Percentiles rank a stretch among this genome's conserved stretches.
phyloP scores from a whole-genome alignment of 108 stramenopile species.

The Cafeteria roenbergensis region DNA sequence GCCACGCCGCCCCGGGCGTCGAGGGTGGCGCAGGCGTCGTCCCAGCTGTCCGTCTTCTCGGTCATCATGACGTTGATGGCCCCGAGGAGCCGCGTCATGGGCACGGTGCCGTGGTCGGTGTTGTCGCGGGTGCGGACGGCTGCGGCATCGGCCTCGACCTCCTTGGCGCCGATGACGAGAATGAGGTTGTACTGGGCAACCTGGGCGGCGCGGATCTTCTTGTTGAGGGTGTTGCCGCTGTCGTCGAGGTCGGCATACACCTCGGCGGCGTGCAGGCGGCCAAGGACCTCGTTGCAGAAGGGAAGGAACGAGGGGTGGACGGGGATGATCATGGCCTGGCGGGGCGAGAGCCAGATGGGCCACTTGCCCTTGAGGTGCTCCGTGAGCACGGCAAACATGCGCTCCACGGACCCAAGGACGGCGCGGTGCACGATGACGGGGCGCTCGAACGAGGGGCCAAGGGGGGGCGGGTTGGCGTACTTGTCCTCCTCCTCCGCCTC shows the following conservation, averaged over 20 bases:
- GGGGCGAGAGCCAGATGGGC: conserved; percentile 97
- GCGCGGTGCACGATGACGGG: conserved; percentile 98
- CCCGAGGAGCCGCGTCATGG: too few species aligned
- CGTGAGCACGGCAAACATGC: conserved; percentile 95
- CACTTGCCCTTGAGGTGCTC: conserved; percentile 98
- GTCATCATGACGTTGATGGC: too few species aligned
- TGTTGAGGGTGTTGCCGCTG: conserved; percentile 76
- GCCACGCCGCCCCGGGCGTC: too few species aligned
- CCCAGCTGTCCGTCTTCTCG: too few species aligned
- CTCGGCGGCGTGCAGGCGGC: conserved; percentile 66
- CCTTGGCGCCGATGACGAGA: conserved; percentile 81
- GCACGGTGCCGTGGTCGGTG: too few species aligned
- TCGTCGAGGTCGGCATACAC: conserved; percentile 84
- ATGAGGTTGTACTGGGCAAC: conserved; percentile 93
- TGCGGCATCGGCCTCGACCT: conserved; percentile 68
- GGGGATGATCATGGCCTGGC: conserved; percentile 89
- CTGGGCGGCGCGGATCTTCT: conserved; percentile 93
- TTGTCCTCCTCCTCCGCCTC: too few species aligned
- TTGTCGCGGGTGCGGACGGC: conserved; percentile 81
- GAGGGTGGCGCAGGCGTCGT: too few species aligned
- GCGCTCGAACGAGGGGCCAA: conserved; percentile 41
- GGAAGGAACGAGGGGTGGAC: conserved; percentile 63
- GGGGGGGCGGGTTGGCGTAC: too few species aligned
- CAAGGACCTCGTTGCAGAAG: conserved; percentile 45
- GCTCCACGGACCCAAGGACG: conserved; percentile 95